Evolutionary conservation across 2,329 filamentous ascomycete genomes (phyloP).

Genomic region (Neoarthrinium moseri): DNA sequence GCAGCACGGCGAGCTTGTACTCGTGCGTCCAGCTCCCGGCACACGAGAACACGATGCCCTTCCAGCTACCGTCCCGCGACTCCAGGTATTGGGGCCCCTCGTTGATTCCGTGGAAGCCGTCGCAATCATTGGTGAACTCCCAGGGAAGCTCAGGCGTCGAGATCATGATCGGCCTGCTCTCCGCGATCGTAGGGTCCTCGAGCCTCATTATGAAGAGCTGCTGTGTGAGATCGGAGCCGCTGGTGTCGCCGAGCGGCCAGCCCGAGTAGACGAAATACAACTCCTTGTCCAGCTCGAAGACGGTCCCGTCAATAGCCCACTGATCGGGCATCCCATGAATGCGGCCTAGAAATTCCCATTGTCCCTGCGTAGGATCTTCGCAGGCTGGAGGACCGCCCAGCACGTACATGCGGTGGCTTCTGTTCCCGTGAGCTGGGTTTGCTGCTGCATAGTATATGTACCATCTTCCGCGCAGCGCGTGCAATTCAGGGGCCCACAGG

Average conservation of each 20-base stretch:
- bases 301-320: slow-evolving; percentile 32
- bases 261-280: slow-evolving; percentile 31
- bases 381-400: slow-evolving; percentile 24
- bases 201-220: slow-evolving; percentile 27
- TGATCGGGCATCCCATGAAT: slow-evolving; percentile 25
- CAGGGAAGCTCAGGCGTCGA: slow-evolving; percentile 22
- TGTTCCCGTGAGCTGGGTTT: slow-evolving; percentile 23
- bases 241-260: slow-evolving; percentile 24
- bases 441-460: slow-evolving; percentile 32
- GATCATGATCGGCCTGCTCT: slow-evolving; percentile 18
- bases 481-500: slow-evolving; percentile 31
- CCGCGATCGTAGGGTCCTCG: slow-evolving; percentile 20
- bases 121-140: slow-evolving; percentile 27
- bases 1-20: slow-evolving; percentile 30
- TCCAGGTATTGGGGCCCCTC: slow-evolving; percentile 31
- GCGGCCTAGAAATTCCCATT: slow-evolving; percentile 30
- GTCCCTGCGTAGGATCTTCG: slow-evolving; percentile 24
- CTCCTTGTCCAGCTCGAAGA: slow-evolving; percentile 23
- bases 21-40: slow-evolving; percentile 31
- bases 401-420: slow-evolving; percentile 31
- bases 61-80: slow-evolving; percentile 26
- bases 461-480: slow-evolving; percentile 28
- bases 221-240: slow-evolving; percentile 23
- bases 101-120: slow-evolving; percentile 29
- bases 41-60: slow-evolving; percentile 27